phyloP scores from a whole-genome alignment of 352 stramenopile species.

The Globisporangium nunn region DNA sequence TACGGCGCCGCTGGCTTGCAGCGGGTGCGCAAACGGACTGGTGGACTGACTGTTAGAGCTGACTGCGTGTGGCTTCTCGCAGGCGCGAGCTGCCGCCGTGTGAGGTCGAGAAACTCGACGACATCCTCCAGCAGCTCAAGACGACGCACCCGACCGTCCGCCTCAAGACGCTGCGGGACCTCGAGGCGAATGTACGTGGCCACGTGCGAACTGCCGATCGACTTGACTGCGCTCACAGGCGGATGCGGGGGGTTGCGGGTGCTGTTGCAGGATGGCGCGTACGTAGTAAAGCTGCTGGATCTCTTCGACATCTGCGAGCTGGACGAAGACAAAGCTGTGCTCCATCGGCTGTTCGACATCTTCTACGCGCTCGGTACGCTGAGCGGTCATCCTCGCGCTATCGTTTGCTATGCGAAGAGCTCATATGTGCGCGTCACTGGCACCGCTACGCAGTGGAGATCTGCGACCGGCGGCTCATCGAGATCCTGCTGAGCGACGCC shows the following conservation, averaged over 20 bases:
- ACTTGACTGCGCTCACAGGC: neutral
- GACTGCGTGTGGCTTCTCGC: constrained; percentile 1
- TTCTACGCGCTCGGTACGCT: constrained; percentile 59
- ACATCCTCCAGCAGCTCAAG: constrained; percentile 58
- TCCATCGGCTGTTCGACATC: constrained; percentile 70
- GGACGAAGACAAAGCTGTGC: constrained; percentile 43
- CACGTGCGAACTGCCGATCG: neutral
- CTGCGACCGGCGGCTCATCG: constrained; percentile 56
- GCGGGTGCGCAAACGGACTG: neutral
- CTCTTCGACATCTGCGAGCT: constrained; percentile 68
- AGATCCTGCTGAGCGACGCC: constrained; percentile 60
- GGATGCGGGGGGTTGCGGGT: neutral
- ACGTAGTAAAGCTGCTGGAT: constrained; percentile 68
- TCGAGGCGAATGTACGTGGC: constrained; percentile 30
- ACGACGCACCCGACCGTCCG: constrained; percentile 46
- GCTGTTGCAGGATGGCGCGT: constrained; percentile 45
- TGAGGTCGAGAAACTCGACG: constrained; percentile 56
- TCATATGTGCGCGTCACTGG: neutral
- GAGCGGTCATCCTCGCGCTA: too few relatives aligned
- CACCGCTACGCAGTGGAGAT: constrained; percentile 44
- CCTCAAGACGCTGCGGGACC: constrained; percentile 37
- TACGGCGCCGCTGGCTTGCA: constrained; percentile 13
- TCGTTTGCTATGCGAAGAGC: neutral
- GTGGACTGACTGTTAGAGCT: neutral
- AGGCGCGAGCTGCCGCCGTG: constrained; percentile 57